These are phyloP conservation scores for Sphaerobolus stellatus DNA, from an alignment of 1,284 basidiomycete species.

Conservation along the genomic window DNA sequence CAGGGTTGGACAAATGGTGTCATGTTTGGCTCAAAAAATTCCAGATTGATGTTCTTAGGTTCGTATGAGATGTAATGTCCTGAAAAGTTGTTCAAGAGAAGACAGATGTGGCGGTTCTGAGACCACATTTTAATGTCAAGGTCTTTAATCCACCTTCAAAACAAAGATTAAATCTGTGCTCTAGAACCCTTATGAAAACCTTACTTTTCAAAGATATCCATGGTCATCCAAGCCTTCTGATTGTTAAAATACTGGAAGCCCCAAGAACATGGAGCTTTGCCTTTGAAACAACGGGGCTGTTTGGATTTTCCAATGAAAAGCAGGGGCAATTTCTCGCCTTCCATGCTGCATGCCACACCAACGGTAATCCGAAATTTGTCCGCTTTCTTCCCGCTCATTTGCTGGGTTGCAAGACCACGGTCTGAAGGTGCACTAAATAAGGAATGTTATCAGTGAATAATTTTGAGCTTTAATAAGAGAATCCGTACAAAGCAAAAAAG, in stretches of 20 bases:
- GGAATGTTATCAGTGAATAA: background rate
- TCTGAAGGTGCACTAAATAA: conserved; percentile 20
- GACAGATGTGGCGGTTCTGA: conserved; percentile 24
- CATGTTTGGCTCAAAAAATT: conserved; percentile 15
- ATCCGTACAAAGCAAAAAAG: conserved; percentile 30
- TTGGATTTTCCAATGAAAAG: conserved; percentile 33
- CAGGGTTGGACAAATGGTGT: conserved; percentile 21
- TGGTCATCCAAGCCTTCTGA: conserved; percentile 36
- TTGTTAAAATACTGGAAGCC: conserved; percentile 34
- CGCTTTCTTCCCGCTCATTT: conserved; percentile 24
- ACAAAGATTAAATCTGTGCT: no score
- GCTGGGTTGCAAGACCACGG: conserved; percentile 21
- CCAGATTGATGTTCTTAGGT: conserved; percentile 19
- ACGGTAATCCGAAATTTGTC: conserved; percentile 29
- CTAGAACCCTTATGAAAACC: no score
- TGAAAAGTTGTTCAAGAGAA: conserved; percentile 32
- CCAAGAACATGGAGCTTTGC: conserved; percentile 18
- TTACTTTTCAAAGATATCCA: conserved; percentile 26
- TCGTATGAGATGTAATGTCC: conserved; percentile 24
- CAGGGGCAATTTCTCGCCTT: conserved; percentile 28
- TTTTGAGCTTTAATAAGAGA: no score
- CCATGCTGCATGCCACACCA: conserved; percentile 31
- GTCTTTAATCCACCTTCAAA: conserved; percentile 25
- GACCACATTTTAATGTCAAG: conserved; percentile 24
- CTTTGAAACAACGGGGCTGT: conserved; percentile 16